Evolutionary conservation across 768 basidiomycete genomes (phyloP).

Genomic region (Cyathus striatus): DNA sequence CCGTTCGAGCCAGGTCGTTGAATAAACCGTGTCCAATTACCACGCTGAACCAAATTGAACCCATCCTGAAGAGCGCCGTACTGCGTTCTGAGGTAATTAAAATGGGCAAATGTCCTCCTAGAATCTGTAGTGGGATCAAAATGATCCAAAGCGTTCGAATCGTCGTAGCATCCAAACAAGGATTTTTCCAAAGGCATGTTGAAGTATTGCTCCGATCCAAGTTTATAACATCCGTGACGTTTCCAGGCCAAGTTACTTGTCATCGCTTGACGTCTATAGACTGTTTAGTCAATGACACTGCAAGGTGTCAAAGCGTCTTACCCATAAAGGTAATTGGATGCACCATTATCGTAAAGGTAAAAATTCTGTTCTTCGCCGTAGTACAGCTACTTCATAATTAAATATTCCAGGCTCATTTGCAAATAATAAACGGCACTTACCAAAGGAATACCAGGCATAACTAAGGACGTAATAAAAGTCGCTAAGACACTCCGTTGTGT

Average conservation of each 20-base stretch:
- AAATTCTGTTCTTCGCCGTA: slow-evolving; percentile 94
- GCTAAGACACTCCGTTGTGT: slow-evolving; percentile 71
- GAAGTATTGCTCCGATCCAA: slow-evolving; percentile 91
- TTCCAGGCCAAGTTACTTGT: slow-evolving; percentile 82
- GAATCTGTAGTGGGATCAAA: slow-evolving; percentile 86
- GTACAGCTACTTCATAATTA: slow-evolving; percentile 62
- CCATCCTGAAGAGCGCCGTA: slow-evolving; percentile 85
- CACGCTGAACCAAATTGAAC: slow-evolving; percentile 74
- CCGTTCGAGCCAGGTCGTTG: slow-evolving; percentile 81
- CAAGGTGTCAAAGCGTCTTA: slow-evolving; percentile 22
- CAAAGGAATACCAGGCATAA: slow-evolving; percentile 86
- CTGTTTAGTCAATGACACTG: background rate
- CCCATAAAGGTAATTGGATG: slow-evolving; percentile 90
- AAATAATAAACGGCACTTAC: too few species aligned
- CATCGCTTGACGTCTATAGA: slow-evolving; percentile 85
- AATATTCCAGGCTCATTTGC: too few species aligned
- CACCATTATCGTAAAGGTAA: slow-evolving; percentile 84
- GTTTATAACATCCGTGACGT: slow-evolving; percentile 85
- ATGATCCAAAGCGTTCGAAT: slow-evolving; percentile 92
- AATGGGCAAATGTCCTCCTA: slow-evolving; percentile 69
- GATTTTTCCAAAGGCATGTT: slow-evolving; percentile 84
- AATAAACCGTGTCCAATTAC: slow-evolving; percentile 81
- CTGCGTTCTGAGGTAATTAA: slow-evolving; percentile 59
- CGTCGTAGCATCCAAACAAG: slow-evolving; percentile 78
- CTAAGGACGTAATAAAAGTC: slow-evolving; percentile 70